Evolutionary conservation across 192 early-diverging fungal genomes (phyloP).

Genomic region (Glomus cerebriforme): DNA sequence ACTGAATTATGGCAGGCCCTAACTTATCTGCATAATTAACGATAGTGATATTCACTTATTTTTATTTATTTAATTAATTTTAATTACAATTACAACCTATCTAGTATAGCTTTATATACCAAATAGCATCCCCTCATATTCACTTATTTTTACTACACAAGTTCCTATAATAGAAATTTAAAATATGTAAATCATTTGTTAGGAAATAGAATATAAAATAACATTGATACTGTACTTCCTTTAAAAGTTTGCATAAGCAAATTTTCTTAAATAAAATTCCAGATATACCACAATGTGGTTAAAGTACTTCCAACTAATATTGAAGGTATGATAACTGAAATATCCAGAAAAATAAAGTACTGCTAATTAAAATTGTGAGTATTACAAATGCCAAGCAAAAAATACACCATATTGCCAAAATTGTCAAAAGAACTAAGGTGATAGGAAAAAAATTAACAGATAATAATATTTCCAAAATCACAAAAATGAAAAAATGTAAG

Average conservation of each 20-base stretch:
- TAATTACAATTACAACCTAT: too few relatives aligned
- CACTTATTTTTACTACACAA: constrained; percentile 12
- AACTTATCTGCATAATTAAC: constrained; percentile 15
- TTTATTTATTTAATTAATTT: too few relatives aligned
- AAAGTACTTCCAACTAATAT: constrained; percentile 15
- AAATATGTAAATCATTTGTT: constrained; percentile 1
- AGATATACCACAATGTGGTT: constrained; percentile 2
- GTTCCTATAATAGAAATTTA: constrained; percentile 23
- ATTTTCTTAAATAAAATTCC: constrained; percentile 6
- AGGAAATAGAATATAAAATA: constrained; percentile 26
- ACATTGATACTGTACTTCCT: constrained; percentile 27
- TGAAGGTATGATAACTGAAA: constrained; percentile 18
- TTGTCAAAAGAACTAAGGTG: too few relatives aligned
- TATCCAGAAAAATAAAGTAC: neutral
- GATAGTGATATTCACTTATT: constrained; percentile 21
- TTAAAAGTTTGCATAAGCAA: constrained; percentile 13
- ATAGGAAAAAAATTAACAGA: too few relatives aligned
- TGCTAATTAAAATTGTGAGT: too few relatives aligned
- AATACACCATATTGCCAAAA: constrained; percentile 8
- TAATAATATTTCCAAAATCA: too few relatives aligned
- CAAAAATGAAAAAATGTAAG: too few relatives aligned
- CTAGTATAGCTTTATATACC: too few relatives aligned
- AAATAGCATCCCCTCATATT: too few relatives aligned
- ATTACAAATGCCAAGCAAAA: neutral
- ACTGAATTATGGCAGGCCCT: neutral